Evolutionary conservation across 2,329 filamentous ascomycete genomes (phyloP), one percentile per base, ranked within the genome.

Genomic region (Fusarium agapanthi): DNA sequence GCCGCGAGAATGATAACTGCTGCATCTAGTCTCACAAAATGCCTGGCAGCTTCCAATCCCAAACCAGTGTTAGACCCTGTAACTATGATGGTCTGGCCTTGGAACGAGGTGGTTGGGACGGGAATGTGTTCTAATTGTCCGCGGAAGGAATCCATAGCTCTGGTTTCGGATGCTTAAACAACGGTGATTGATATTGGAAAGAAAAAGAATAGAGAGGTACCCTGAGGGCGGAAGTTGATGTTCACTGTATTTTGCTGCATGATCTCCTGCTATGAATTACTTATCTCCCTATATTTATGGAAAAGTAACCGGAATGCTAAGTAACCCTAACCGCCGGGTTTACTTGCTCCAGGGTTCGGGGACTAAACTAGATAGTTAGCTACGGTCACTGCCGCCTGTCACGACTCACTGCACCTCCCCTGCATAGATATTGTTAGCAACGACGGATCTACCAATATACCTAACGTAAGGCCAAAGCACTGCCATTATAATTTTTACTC

Each of bases 341-440:
- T 10, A 1, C 6, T 4, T 40, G 6, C 22, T 40, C 3, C 4
- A 9, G 5, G 3, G 22, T 11, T 43, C n/a, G 1, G n/a, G 22
- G 15, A 43, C n/a, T 24, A 24, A 11, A 10, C n/a, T 14, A 28
- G 28, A 7, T 40, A 41, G 9, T 11, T 2, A n/a, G 22, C 40
- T 5, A n/a, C 10, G 9, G 9, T 16, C 14, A 0, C 9, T 11
- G n/a, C 6, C 15, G 9, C n/a, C n/a, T 16, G 14, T 41, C n/a
- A n/a, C 30, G 30, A 12, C 4, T 30, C 1, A 32, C 30, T 30
- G 30, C 12, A 32, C 30, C 30, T 32, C 30, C 30, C 2, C 30
- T 32, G 1, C 30, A 32, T 32, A 32, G 1, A 32, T 13, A 32
- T 32, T 2, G 30, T 32, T 32, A 32, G 30, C 30, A 5, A 32